A percentile compares a stretch with the other conserved stretches of the same genome.
phyloP scores from a whole-genome alignment of 169 alveolate species.

The Cryptosporidium bovis region DNA sequence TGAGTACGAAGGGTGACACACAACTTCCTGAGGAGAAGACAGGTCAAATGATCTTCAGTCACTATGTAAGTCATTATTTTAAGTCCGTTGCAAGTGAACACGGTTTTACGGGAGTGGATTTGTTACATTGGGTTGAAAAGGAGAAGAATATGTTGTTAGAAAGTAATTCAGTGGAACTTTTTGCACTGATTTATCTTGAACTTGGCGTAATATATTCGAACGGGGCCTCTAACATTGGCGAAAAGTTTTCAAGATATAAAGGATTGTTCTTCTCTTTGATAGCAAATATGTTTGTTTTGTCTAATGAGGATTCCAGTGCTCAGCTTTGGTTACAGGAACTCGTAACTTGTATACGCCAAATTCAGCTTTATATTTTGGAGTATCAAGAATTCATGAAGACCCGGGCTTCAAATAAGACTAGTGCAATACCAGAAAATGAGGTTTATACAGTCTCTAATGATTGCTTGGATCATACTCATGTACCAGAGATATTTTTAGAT shows the following conservation, averaged over 20 bases:
- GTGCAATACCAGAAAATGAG: conserved; percentile 37
- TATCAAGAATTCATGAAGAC: conserved; percentile 19
- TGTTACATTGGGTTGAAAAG: conserved; percentile 62
- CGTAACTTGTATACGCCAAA: conserved; percentile 47
- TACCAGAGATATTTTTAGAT: conserved; percentile 37
- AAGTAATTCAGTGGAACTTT: conserved; percentile 56
- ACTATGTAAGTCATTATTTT: conserved; percentile 60
- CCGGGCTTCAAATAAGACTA: neutral
- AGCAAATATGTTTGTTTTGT: conserved; percentile 72
- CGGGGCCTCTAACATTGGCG: conserved; percentile 4
- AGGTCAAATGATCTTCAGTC: conserved; percentile 62
- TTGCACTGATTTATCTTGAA: conserved; percentile 51
- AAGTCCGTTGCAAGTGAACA: conserved; percentile 61
- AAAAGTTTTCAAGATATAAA: conserved; percentile 42
- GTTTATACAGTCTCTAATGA: conserved; percentile 8
- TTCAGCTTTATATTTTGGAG: conserved; percentile 54
- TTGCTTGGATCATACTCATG: conserved; percentile 45
- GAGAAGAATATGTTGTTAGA: conserved; percentile 36
- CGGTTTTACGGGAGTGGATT: conserved; percentile 56
- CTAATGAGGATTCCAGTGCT: conserved; percentile 34
- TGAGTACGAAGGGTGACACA: conserved; percentile 41
- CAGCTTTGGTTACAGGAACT: conserved; percentile 68
- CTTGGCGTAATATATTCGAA: conserved; percentile 52
- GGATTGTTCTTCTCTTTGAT: conserved; percentile 46
- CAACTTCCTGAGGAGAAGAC: conserved; percentile 62